These are phyloP conservation scores for Epichloe brachyelytri DNA, from an alignment of 2,329 filamentous ascomycete genomes.

Conservation along the genomic window DNA sequence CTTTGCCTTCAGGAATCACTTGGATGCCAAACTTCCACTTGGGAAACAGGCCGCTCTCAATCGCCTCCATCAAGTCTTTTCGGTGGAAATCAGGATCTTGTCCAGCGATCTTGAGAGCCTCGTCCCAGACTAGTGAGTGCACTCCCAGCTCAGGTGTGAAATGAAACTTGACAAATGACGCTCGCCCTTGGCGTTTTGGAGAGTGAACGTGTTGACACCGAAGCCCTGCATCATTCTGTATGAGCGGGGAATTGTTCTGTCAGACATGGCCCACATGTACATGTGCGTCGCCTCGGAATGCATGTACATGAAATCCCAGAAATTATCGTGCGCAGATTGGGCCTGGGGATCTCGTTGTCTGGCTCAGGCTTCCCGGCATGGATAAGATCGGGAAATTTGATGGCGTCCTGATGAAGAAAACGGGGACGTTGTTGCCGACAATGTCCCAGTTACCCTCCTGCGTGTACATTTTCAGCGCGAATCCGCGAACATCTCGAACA, in stretches of 20 bases:
- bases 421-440: constrained; percentile 7
- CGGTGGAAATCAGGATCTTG: constrained; percentile 74
- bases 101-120: constrained; percentile 60
- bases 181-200: constrained; percentile 55
- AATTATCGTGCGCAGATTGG: constrained; percentile 60
- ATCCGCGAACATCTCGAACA: constrained; percentile 71
- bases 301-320: constrained; percentile 58
- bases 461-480: constrained; percentile 56
- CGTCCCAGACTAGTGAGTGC: constrained; percentile 67
- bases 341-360: constrained; percentile 52
- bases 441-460: constrained; percentile 27
- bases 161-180: constrained; percentile 63
- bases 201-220: constrained; percentile 66
- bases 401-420: constrained; percentile 48
- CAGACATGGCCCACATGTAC: constrained; percentile 69
- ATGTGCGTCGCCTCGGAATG: constrained; percentile 63
- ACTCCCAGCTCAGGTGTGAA: constrained; percentile 64
- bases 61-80: constrained; percentile 63
- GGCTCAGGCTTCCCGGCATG: constrained; percentile 44
- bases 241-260: constrained; percentile 58
- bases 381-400: constrained; percentile 60
- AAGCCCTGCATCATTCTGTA: constrained; percentile 82
- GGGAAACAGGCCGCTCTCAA: constrained; percentile 56
- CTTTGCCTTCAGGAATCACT: constrained; percentile 54
- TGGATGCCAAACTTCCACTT: constrained; percentile 81